Conservation (phyloP, 2,329 filamentous ascomycete genomes). For the Colletotrichum sp. region DNA sequence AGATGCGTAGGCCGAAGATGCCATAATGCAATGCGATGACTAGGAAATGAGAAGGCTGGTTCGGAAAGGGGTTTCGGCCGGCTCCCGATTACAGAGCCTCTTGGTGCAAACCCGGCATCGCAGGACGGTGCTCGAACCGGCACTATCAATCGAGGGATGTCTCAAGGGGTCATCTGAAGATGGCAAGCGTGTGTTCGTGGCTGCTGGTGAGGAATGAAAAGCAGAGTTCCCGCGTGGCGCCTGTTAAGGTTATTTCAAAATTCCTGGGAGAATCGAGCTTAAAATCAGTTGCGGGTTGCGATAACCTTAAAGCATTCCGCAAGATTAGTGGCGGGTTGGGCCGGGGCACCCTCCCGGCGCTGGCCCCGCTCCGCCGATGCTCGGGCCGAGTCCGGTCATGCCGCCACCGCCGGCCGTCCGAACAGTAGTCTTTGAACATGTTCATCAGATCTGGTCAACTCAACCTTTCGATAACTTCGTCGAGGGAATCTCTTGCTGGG, state of each 20-base stretch:
- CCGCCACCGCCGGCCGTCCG: neutral
- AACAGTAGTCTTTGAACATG: neutral
- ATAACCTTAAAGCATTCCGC: neutral
- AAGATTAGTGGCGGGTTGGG: neutral
- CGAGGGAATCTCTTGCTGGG: neutral
- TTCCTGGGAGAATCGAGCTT: neutral
- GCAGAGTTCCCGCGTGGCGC: neutral
- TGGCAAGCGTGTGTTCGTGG: neutral
- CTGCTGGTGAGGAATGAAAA: neutral
- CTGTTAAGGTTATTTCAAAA: neutral
- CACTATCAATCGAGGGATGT: neutral
- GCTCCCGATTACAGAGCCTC: neutral
- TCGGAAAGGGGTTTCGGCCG: neutral
- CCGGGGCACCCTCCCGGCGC: neutral
- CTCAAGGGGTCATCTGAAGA: neutral
- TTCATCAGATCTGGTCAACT: neutral
- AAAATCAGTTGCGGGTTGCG: neutral
- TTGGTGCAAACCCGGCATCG: neutral
- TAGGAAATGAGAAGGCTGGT: neutral
- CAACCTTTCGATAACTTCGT: neutral
- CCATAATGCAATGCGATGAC: neutral
- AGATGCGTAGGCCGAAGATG: neutral
- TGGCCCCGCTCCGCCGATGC: neutral
- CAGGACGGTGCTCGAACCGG: neutral
- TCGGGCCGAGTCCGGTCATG: neutral